Evolutionary conservation across 2,329 filamentous ascomycete genomes (phyloP).

Genomic region (Knufia fluminis): DNA sequence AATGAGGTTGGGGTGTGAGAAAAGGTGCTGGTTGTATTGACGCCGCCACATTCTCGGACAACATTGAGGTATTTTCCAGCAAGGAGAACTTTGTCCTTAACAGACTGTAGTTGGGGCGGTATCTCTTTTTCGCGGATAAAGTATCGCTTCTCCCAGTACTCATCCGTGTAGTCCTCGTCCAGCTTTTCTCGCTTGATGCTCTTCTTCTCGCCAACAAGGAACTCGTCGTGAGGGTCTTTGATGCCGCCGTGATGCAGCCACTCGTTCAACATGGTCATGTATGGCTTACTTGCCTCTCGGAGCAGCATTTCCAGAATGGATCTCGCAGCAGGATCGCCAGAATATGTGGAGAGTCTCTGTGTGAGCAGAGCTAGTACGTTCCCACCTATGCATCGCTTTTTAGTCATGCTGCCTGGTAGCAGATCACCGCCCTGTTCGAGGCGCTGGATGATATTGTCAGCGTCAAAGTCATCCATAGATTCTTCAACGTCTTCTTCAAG

Average conservation of each 20-base stretch:
- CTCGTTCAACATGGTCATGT: conserved; percentile 97
- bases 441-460: conserved; percentile 87
- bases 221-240: conserved; percentile 86
- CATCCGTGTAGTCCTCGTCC: conserved; percentile 94
- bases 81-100: conserved; percentile 88
- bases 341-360: conserved; percentile 75
- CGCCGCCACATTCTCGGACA: conserved; percentile 90
- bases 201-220: conserved; percentile 89
- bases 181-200: conserved; percentile 85
- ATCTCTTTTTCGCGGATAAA: conserved; percentile 87
- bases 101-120: conserved; percentile 78
- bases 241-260: conserved; percentile 97
- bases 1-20: conserved; percentile 79
- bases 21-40: conserved; percentile 82
- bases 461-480: conserved; percentile 64
- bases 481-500: conserved; percentile 69
- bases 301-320: conserved; percentile 72
- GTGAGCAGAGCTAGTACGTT: conserved; percentile 85
- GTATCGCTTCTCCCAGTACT: conserved; percentile 98
- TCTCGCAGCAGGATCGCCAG: conserved; percentile 82
- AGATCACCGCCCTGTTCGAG: conserved; percentile 79
- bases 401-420: conserved; percentile 66
- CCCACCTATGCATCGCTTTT: conserved; percentile 95
- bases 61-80: conserved; percentile 98
- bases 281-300: conserved; percentile 80